Base-by-base conservation (phyloP, 2,329 filamentous ascomycete genomes). In the Periconia digitata region DNA sequence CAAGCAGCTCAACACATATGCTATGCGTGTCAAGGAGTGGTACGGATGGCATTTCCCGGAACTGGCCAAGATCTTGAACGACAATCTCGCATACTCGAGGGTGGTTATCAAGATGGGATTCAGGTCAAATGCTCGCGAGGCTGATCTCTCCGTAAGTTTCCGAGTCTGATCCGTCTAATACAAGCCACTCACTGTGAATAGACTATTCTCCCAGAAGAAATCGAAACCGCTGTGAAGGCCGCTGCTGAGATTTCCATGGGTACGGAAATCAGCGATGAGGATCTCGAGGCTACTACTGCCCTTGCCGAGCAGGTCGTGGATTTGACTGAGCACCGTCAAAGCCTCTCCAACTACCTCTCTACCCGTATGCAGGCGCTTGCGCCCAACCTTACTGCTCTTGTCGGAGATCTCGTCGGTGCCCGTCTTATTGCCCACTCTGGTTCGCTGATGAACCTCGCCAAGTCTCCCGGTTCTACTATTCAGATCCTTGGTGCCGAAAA, bases 31-130 rank as follows among this genome's bases (percentile, higher is more conserved):
- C 54, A 97, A 97, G 85, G 94, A 99, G 75, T 99, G 94, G 94
- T 99, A 99, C 72, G 94, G 94, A 66, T 99, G 94, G 94, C 94
- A 97, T 76, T 99, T 97, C 79, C 94, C 94, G 35, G 94, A 99
- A 79, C 85, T 99, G 82, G 92, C 90, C 68, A 92, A 92, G 77
- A 96, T 96, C 68, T 82, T 97, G 68, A 71, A 70, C 53, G 94
- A 99, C 81, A 99, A 99, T 17, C 43, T 96, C 54, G 92, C 92
- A 57, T 99, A 96, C 72, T 86, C 92, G 51, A 87, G 86, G 59
- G 86, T 99, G 49, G 90, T 99, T 49, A 77, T 96, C 43, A 83
- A 86, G 57, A 89, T 95, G 79, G 94, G 94, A 61, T 90, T 95
- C 82, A 87, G 94, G 58, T 85, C 87, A 58, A 91, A 90, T 68